Percentiles rank a stretch among this genome's conserved stretches.
Conservation (phyloP, 2,329 filamentous ascomycete genomes). For the Mariannaea sp. region DNA sequence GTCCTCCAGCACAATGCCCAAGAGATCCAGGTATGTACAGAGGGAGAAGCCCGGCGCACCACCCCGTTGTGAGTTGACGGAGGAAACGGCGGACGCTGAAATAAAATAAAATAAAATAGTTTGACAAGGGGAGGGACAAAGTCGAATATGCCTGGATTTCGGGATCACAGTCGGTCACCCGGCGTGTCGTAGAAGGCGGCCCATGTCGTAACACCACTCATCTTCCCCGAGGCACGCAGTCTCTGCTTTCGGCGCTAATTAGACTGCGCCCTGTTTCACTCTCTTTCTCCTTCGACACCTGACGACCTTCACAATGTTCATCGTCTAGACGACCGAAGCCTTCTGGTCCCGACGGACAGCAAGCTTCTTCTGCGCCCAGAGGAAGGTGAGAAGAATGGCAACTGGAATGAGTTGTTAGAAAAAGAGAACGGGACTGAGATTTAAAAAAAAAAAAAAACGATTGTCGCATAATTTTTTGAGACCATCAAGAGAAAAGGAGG, state of each 20-base stretch:
- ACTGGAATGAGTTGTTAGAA: constrained; percentile 38
- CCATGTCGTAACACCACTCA: constrained; percentile 35
- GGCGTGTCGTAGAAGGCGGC: constrained; percentile 38
- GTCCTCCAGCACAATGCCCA: constrained; percentile 39
- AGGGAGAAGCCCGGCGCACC: constrained; percentile 24
- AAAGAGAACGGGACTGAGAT: background rate
- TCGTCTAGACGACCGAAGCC: constrained; percentile 34
- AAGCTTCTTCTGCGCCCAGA: constrained; percentile 42
- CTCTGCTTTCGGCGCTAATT: constrained; percentile 25
- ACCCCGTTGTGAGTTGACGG: constrained; percentile 25
- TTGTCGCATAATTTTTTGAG: too few species aligned
- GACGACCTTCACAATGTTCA: constrained; percentile 15
- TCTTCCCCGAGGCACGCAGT: constrained; percentile 26
- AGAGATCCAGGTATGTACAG: constrained; percentile 37
- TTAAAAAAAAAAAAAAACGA: too few species aligned
- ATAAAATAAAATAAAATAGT: too few species aligned
- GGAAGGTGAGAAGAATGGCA: constrained; percentile 38
- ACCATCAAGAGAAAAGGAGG: background rate
- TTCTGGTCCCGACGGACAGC: constrained; percentile 43
- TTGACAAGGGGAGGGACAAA: constrained; percentile 26
- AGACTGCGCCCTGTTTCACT: constrained; percentile 29
- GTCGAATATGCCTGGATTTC: constrained; percentile 35
- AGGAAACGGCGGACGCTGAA: constrained; percentile 16
- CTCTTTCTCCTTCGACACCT: constrained; percentile 31
- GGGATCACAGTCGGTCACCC: constrained; percentile 40